Percentiles rank a stretch among this genome's conserved stretches.
Evolutionary conservation across 2,329 filamentous ascomycete species (phyloP).

Genomic region (Aulographum hederae): DNA sequence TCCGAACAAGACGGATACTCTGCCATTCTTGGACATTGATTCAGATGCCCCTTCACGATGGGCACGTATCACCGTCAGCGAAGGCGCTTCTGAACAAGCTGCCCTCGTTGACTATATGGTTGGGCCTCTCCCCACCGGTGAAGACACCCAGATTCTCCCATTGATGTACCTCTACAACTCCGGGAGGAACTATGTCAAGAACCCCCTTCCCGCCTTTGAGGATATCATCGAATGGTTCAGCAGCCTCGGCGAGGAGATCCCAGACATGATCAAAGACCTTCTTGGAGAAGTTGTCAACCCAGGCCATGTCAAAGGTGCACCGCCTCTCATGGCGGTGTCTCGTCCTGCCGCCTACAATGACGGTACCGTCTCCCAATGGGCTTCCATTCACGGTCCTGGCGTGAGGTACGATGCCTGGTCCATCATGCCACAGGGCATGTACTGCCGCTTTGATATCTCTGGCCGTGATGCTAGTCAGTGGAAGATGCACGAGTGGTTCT

Average conservation of each 20-base stretch:
- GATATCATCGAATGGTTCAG: slow-evolving; percentile 20
- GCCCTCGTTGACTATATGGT: slow-evolving; percentile 31
- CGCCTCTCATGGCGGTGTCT: slow-evolving; percentile 3
- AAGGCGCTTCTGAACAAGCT: slow-evolving; percentile 23
- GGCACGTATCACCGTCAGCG: slow-evolving; percentile 28
- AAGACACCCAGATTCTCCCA: slow-evolving; percentile 11
- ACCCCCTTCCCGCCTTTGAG: slow-evolving; percentile 15
- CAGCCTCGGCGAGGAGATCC: slow-evolving; percentile 18
- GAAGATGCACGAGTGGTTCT: neutral
- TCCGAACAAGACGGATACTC: slow-evolving; percentile 28
- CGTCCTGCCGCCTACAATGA: slow-evolving; percentile 5
- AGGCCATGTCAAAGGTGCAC: neutral
- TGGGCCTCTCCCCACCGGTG: slow-evolving; percentile 27
- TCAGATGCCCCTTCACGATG: slow-evolving; percentile 20
- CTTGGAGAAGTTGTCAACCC: slow-evolving; percentile 11
- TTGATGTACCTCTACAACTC: slow-evolving; percentile 12
- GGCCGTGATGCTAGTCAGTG: neutral
- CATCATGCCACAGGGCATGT: neutral
- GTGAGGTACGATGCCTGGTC: neutral
- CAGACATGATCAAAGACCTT: slow-evolving; percentile 25
- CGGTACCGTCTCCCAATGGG: slow-evolving; percentile 7
- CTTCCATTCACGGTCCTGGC: slow-evolving; percentile 7
- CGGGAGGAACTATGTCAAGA: slow-evolving; percentile 17
- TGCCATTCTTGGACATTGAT: slow-evolving; percentile 25
- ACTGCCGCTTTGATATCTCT: neutral